Base-by-base conservation (phyloP, 257 asterid species). In the Ehretia macrophylla region DNA sequence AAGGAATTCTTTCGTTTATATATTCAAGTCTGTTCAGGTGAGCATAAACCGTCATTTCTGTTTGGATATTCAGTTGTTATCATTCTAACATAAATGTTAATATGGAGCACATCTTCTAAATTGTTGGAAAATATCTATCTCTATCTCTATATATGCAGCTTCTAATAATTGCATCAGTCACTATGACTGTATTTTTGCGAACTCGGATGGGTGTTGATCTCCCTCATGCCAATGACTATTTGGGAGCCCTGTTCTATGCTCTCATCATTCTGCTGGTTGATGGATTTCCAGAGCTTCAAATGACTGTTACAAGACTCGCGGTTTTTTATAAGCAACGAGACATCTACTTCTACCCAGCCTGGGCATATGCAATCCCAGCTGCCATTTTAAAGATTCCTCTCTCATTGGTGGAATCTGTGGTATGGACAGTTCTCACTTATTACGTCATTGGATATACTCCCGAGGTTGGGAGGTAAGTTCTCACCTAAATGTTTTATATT, bases 381-480 rank as follows among this genome's bases (percentile, higher is more conserved):
- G 11, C 78, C 49, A 73, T 82, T 62, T 65, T 82, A 50, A 82
- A 74, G 63, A 67, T 79, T 60, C 88, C 88, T 61, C 76, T 82
- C 55, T 82, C 88, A 5, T 23, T 82, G 23, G 52, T 82, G 54
- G 73, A 62, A 47, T 51, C 85, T 53, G 57, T 79, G 38, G 63
- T 83, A 32, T 86, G 92, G 92, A 81, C 92, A 14, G 22, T 68
- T 60, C 63, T 82, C 32, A 82, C 85, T 54, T 82, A 82, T 64
- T 82, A 73, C 32, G 75, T 66, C 13, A 78, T 79, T 18, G 88
- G 88, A 3, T 82, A 65, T 54, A 71, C 62, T 60, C 88, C 88
- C 3, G 83, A 82, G 68, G 75, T 72, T 18, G 86, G 84, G 56
- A 80, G 95, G 95, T 85, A 46, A 65, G 83, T 65, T 42, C 51